Base-by-base conservation (phyloP, 257 asterid species). In the Apocynum venetum region DNA sequence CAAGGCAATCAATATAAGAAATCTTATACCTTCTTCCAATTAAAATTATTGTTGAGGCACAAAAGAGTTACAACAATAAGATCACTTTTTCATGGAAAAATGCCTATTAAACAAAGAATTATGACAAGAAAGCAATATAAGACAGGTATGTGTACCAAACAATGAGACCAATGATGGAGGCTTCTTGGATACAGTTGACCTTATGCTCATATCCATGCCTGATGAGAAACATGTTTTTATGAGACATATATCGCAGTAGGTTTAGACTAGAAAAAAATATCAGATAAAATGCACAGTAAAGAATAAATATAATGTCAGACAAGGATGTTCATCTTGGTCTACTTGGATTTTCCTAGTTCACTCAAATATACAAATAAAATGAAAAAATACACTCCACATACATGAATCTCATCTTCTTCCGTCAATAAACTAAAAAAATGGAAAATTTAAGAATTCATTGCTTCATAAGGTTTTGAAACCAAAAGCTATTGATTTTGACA, bases 161-260 rank as follows among this genome's bases (percentile, higher is more conserved):
- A 93, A 78, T 41, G 97, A 83, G 44, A 87, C 86, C 77, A 91
- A 66, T 31, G 97, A 93, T 68, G 95, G 95, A 74, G 91, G 96
- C 86, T 81, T 91, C 53, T 90, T 83, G 43, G 92, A 79, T 81
- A 78, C 91, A 77, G 81, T 85, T 63, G 96, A 82, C 65, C 82
- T 79, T 79, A 82, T 61, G 36, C 87, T 92, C 61, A 87, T 83
- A 69, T 93, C 98, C 89, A 89, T 53, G 65, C 81, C 87, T 25
- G 73, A 77, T 59, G 61, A 80, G 48, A 10, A 52, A 12, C 31
- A 48, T 48, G 7, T 56, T 71, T 61, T 48, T 47, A 25, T 44
- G 67, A 74, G 56, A 56, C 10, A 14, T 35, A 68, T 47, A 71
- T 74, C 59, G 68, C 43, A 41, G 40, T 2, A 17, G 1, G 8